Percentiles rank a stretch among this genome's conserved stretches.
Conservation (phyloP, 257 asterid genomes). For the Primulina tabacum region DNA sequence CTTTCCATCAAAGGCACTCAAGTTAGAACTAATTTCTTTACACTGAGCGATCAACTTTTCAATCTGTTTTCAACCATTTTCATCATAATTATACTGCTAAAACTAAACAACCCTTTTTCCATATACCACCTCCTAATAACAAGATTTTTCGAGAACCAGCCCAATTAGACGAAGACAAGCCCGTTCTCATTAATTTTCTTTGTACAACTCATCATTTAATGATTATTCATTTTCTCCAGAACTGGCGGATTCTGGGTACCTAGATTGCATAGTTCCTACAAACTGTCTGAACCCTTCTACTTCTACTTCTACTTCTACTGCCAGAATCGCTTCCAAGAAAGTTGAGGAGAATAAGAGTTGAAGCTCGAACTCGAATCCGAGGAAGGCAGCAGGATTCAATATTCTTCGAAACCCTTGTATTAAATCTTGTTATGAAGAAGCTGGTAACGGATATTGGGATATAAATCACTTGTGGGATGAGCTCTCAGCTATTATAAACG, state of each 20-base stretch:
- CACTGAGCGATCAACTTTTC: constrained; percentile 21
- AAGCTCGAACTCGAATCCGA: too few species aligned
- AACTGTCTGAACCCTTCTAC: neutral
- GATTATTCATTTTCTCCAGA: constrained; percentile 25
- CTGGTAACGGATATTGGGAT: too few species aligned
- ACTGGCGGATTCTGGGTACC: constrained; percentile 29
- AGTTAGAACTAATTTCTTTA: neutral
- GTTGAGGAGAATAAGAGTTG: too few species aligned
- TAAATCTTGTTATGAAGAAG: too few species aligned
- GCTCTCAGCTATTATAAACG: neutral
- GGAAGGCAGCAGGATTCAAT: too few species aligned
- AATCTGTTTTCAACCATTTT: constrained; percentile 4
- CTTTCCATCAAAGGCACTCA: neutral
- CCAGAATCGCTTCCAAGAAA: too few species aligned
- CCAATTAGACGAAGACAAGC: neutral
- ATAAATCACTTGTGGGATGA: too few species aligned
- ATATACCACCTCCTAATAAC: neutral
- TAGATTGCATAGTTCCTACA: constrained; percentile 18
- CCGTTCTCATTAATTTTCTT: constrained; percentile 28
- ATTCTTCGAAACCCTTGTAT: neutral
- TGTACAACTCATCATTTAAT: constrained; percentile 28
- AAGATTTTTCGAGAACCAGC: neutral
- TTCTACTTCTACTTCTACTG: neutral
- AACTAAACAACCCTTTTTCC: neutral
- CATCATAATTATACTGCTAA: neutral